Percentiles rank a stretch among this genome's conserved stretches.
phyloP scores from a whole-genome alignment of 208 protist genomes.

The Trypanosoma congolense region DNA sequence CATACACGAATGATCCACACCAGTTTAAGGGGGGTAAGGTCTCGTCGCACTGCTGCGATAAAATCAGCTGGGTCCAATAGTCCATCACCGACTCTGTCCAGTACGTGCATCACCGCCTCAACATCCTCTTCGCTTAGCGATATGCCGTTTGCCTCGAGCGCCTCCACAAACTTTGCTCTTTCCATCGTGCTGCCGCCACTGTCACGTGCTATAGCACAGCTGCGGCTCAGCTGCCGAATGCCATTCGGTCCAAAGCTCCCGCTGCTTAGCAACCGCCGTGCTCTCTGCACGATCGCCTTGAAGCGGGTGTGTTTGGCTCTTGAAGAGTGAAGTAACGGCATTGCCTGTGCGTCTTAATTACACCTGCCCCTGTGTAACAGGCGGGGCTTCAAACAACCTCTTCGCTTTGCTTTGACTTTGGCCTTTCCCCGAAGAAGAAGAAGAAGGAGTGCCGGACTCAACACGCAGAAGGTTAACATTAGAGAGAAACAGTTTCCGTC shows the following conservation, averaged over 20 bases:
- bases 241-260: conserved; percentile 48
- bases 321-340: conserved; percentile 24
- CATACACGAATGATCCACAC: conserved; percentile 66
- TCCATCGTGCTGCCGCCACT: conserved; percentile 34
- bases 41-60: conserved; percentile 48
- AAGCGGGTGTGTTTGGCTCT: conserved; percentile 34
- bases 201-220: conserved; percentile 64
- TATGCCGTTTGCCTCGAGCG: conserved; percentile 41
- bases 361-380: no score
- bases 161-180: conserved; percentile 28
- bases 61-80: conserved; percentile 70
- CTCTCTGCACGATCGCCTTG: conserved; percentile 35
- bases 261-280: conserved; percentile 54
- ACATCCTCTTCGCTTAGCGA: conserved; percentile 50
- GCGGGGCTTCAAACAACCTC: no score
- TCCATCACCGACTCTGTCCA: conserved; percentile 51
- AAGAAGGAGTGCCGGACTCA: no score
- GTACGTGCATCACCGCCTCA: conserved; percentile 39
- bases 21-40: conserved; percentile 41
- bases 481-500: no score
- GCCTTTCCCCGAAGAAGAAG: no score
- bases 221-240: conserved; percentile 71
- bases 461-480: no score
- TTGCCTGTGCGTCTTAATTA: no score
- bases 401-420: no score